Conservation (phyloP, 768 basidiomycete genomes). For the Tylopilus balloui region DNA sequence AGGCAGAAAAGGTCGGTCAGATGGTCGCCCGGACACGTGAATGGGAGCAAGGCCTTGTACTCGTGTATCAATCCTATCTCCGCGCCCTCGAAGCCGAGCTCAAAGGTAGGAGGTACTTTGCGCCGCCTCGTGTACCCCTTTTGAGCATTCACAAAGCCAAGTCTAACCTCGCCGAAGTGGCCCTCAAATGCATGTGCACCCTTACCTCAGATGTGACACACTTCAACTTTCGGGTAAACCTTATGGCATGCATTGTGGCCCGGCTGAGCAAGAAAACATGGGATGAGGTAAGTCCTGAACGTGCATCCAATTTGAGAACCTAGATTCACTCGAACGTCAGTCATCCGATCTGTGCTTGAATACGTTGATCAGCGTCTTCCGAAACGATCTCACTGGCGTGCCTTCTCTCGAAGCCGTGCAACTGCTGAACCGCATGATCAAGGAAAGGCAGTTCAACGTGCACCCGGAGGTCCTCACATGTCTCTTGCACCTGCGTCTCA, state of each 20-base stretch:
- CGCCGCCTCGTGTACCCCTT: constrained; percentile 16
- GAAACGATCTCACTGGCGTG: constrained; percentile 71
- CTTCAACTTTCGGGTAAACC: constrained; percentile 94
- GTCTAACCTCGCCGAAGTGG: constrained; percentile 59
- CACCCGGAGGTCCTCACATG: constrained; percentile 86
- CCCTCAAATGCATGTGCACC: constrained; percentile 84
- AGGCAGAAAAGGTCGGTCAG: constrained; percentile 90
- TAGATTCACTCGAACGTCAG: constrained; percentile 38
- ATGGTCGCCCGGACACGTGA: constrained; percentile 86
- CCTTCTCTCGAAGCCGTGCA: constrained; percentile 88
- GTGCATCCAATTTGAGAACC: constrained; percentile 2
- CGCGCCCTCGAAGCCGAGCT: constrained; percentile 80
- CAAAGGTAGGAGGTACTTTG: constrained; percentile 48
- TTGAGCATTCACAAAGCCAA: constrained; percentile 44
- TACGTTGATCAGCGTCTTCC: constrained; percentile 78
- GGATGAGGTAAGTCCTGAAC: constrained; percentile 63
- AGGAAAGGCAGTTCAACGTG: constrained; percentile 85
- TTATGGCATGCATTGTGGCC: constrained; percentile 83
- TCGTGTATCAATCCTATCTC: constrained; percentile 85
- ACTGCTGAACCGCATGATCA: constrained; percentile 91
- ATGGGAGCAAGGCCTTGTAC: constrained; percentile 91
- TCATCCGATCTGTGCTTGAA: constrained; percentile 81
- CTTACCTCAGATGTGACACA: constrained; percentile 80
- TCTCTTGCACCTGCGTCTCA: constrained; percentile 79
- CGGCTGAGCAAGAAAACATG: constrained; percentile 81